phyloP scores from a whole-genome alignment of 441 rosid genomes.

The Mallotus repandus region DNA sequence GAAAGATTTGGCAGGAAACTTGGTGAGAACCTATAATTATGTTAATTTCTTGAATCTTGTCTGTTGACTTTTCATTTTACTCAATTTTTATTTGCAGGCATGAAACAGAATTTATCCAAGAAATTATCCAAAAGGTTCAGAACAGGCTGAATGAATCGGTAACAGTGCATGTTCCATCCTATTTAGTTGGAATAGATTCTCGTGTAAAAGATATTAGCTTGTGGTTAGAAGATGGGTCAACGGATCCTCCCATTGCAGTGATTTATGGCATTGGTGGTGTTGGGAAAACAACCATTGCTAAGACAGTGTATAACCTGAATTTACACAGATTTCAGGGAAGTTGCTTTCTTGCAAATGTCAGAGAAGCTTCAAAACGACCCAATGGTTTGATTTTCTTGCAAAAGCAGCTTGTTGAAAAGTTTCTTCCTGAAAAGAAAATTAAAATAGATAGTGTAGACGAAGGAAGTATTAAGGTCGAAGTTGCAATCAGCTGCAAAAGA shows the following conservation, averaged over 20 bases:
- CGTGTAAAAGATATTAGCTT: constrained; percentile 16
- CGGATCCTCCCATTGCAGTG: constrained; percentile 15
- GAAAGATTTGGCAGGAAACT: background rate
- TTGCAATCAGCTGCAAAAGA: constrained; percentile 13
- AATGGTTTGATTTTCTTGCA: constrained; percentile 26
- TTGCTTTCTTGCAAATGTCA: constrained; percentile 29
- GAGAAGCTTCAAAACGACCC: constrained; percentile 19
- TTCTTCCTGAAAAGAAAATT: background rate
- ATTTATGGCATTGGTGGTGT: constrained; percentile 29
- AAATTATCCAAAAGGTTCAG: constrained; percentile 21
- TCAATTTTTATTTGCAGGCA: constrained; percentile 19
- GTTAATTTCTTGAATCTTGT: background rate
- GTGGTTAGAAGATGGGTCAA: constrained; percentile 18
- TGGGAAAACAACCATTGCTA: constrained; percentile 34
- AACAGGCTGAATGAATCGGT: constrained; percentile 5
- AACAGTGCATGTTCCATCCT: constrained; percentile 7
- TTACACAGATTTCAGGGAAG: constrained; percentile 18
- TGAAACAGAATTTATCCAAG: constrained; percentile 23
- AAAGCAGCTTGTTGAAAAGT: constrained; percentile 22
- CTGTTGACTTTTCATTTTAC: background rate
- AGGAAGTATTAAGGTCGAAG: constrained; percentile 15
- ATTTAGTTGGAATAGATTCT: constrained; percentile 28
- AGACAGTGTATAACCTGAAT: constrained; percentile 21
- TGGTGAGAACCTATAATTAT: too few relatives aligned
- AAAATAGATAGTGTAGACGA: constrained; percentile 18